A percentile compares a stretch with the other conserved stretches of the same genome.
Evolutionary conservation across 345 rosid genomes (phyloP).

Genomic region (Pseudoturritis turrita): DNA sequence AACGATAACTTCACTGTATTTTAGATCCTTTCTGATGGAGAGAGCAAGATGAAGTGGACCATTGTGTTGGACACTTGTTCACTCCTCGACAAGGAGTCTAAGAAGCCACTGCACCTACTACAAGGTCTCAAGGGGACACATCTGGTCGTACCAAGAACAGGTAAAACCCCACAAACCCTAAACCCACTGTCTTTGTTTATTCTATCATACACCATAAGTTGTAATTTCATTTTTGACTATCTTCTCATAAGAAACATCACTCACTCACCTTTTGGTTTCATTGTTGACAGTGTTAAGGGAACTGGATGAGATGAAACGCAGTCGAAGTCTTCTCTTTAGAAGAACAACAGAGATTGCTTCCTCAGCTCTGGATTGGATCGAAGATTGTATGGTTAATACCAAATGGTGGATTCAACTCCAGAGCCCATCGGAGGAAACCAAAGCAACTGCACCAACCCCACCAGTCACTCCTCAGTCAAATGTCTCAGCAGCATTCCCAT

Average conservation of each 20-base stretch:
- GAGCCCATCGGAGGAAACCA: constrained; percentile 53
- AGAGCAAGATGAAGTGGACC: constrained; percentile 57
- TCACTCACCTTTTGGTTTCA: background rate
- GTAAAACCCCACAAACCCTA: constrained; percentile 32
- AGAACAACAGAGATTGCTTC: constrained; percentile 50
- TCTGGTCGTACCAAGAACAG: constrained; percentile 64
- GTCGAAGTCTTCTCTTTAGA: constrained; percentile 42
- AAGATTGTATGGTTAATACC: constrained; percentile 57
- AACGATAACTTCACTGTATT: constrained; percentile 14
- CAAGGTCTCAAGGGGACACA: constrained; percentile 86
- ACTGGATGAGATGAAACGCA: constrained; percentile 55
- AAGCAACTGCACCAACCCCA: constrained; percentile 52
- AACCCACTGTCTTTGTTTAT: background rate
- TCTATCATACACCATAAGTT: background rate
- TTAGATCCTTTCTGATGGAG: constrained; percentile 41
- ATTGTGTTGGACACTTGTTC: constrained; percentile 69
- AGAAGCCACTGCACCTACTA: constrained; percentile 68
- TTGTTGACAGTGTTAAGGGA: constrained; percentile 57
- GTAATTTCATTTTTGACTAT: background rate
- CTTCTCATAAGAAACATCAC: background rate
- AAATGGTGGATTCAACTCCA: constrained; percentile 86
- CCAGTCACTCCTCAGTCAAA: constrained; percentile 59
- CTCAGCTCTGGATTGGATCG: constrained; percentile 72
- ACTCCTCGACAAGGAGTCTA: constrained; percentile 61
- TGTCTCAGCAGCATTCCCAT: constrained; percentile 29